A percentile compares a stretch with the other conserved stretches of the same genome.
These are phyloP conservation scores for Vigna nakashimae DNA, from an alignment of 306 rosid species.

Conservation along the genomic window DNA sequence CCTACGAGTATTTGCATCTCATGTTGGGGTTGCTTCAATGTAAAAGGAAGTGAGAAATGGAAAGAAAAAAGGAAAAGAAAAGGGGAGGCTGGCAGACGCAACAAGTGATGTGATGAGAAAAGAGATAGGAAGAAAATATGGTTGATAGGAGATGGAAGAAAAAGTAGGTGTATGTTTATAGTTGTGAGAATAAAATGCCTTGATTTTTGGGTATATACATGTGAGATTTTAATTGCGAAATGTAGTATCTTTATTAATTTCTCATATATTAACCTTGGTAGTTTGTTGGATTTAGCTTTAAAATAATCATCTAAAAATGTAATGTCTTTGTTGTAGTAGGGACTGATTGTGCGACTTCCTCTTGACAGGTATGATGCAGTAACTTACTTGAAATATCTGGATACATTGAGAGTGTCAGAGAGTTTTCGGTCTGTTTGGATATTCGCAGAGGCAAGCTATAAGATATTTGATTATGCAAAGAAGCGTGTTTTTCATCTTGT, in stretches of 20 bases:
- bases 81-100: neutral
- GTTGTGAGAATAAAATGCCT: neutral
- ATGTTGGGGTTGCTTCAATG: neutral
- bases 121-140: neutral
- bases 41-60: neutral
- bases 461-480: slow-evolving; percentile 91
- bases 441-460: slow-evolving; percentile 97
- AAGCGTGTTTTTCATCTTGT: slow-evolving; percentile 84
- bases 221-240: neutral
- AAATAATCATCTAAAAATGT: slow-evolving; percentile 23
- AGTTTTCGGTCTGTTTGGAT: slow-evolving; percentile 95
- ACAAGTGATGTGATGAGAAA: neutral
- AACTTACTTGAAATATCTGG: slow-evolving; percentile 93
- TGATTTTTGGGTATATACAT: neutral
- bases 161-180: neutral
- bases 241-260: neutral
- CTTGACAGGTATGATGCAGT: slow-evolving; percentile 86
- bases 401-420: slow-evolving; percentile 89
- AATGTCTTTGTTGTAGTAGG: slow-evolving; percentile 1
- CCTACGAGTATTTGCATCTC: neutral
- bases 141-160: neutral
- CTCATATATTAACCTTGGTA: slow-evolving; percentile 3
- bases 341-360: slow-evolving; percentile 47
- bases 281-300: slow-evolving; percentile 17
- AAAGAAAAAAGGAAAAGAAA: neutral